These are phyloP conservation scores for Aspergillus neoniger DNA, from an alignment of 2,329 filamentous ascomycete genomes.

Conservation along the genomic window DNA sequence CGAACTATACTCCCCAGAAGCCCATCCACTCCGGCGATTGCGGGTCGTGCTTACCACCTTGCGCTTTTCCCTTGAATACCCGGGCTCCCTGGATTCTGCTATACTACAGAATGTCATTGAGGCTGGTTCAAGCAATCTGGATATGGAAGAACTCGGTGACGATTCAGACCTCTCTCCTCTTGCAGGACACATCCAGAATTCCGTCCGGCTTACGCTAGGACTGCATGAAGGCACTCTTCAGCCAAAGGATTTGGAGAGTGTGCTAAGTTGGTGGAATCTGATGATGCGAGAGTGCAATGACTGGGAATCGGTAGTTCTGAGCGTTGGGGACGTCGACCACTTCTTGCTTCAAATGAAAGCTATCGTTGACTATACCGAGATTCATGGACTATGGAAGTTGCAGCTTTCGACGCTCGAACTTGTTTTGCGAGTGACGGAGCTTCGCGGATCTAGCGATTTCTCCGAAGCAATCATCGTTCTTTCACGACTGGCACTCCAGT, in stretches of 20 bases:
- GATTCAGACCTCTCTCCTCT: constrained; percentile 32
- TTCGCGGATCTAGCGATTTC: constrained; percentile 40
- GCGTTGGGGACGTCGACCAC: constrained; percentile 53
- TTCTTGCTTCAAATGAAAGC: constrained; percentile 56
- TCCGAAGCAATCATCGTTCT: constrained; percentile 47
- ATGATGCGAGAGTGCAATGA: constrained; percentile 50
- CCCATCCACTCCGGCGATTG: constrained; percentile 40
- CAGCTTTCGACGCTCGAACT: constrained; percentile 54
- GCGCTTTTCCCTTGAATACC: constrained; percentile 38
- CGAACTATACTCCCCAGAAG: constrained; percentile 32
- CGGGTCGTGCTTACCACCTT: constrained; percentile 39
- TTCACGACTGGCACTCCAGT: constrained; percentile 55
- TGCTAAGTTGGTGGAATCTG: constrained; percentile 38
- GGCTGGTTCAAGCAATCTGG: constrained; percentile 28
- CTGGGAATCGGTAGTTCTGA: constrained; percentile 43
- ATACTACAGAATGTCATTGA: constrained; percentile 30
- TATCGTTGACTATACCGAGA: constrained; percentile 58
- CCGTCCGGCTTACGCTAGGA: constrained; percentile 37
- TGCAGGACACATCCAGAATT: constrained; percentile 34
- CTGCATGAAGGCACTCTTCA: constrained; percentile 37
- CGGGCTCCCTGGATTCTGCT: constrained; percentile 27
- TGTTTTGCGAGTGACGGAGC: constrained; percentile 50
- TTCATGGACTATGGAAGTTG: constrained; percentile 56
- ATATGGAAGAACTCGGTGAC: constrained; percentile 20
- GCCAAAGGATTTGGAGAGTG: constrained; percentile 28